Base-by-base conservation (phyloP, 768 basidiomycete species). In the Hydnomerulius pinastri region DNA sequence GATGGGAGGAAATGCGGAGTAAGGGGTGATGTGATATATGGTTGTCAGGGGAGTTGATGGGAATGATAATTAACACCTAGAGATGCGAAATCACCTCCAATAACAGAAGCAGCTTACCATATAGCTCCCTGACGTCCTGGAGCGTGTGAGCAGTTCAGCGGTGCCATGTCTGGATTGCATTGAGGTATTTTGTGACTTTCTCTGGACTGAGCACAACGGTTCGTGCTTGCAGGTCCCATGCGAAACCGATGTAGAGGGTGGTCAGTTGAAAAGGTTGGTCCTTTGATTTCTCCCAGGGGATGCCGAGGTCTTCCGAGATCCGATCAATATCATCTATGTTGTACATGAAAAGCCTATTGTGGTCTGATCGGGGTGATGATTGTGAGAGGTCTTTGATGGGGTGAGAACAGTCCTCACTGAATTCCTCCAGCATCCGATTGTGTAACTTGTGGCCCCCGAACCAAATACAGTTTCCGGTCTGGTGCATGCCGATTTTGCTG, bases 221-320 rank as follows among this genome's bases (percentile, higher is more conserved):
- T 12, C 51, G 30, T 7, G 12, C 0, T 2, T 17, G 43, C 4
- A 73, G 30, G 43, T 74, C 60, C 74, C 73, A 76, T 20, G 57
- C 13, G 52, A 76, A 72, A 3, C 76, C 69, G 4, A 60, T 62
- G 25, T 61, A 61, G 0, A 33, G 46, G 3, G 51, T 55, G 0
- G 45, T 40, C 1, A 30, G 2, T 3, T 1, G 2, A n/a, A 62
- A 57, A 0, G 46, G 48, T 10, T 61, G 52, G 25, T 62, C 55
- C 41, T 61, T 62, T 1, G 43, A 29, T 0, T 1, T 0, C 15
- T 59, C 56, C 61, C 54, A 60, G 0, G 53, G 53, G 0, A 63
- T 57, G 0, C 59, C 53, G 0, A 63, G 51, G 0, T 38, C 0
- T 1, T 35, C 5, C 1, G 61, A 55, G 0, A 60, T 2, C 0